Evolutionary conservation across 495 filamentous ascomycete genomes (phyloP).

Genomic region (Thozetella sp.): DNA sequence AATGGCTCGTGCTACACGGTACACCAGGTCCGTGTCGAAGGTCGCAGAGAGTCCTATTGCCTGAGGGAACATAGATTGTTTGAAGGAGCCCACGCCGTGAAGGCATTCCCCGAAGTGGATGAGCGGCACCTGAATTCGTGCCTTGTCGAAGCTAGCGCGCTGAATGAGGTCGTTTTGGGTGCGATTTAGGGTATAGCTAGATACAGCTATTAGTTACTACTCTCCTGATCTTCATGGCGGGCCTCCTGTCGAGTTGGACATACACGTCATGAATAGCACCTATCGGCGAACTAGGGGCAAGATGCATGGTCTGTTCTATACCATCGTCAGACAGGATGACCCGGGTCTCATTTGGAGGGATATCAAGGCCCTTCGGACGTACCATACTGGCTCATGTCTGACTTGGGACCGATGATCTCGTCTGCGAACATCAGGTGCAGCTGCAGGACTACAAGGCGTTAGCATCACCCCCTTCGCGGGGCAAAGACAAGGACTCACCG

Average conservation of each 20-base stretch:
- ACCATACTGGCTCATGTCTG: conserved; percentile 42
- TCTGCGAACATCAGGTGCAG: conserved; percentile 46
- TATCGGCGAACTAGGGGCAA: conserved; percentile 28
- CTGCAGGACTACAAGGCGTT: conserved; percentile 26
- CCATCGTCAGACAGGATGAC: too few relatives aligned
- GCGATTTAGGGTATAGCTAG: conserved; percentile 35
- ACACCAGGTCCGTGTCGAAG: conserved; percentile 37
- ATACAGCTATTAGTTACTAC: neutral
- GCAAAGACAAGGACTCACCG: conserved; percentile 9
- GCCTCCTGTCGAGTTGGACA: too few relatives aligned
- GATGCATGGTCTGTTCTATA: conserved; percentile 30
- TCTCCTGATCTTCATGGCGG: too few relatives aligned
- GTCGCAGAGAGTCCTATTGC: conserved; percentile 32
- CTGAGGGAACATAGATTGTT: conserved; percentile 42
- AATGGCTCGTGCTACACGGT: conserved; percentile 34
- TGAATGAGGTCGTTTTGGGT: conserved; percentile 39
- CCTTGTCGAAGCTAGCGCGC: conserved; percentile 27
- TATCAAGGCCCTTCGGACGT: neutral
- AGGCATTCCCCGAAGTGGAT: conserved; percentile 41
- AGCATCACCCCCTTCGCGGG: neutral
- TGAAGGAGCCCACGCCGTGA: conserved; percentile 40
- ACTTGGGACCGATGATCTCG: conserved; percentile 37
- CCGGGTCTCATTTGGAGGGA: too few relatives aligned
- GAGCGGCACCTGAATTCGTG: conserved; percentile 31
- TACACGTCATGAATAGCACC: conserved; percentile 32